A percentile compares a stretch with the other conserved stretches of the same genome.
Conservation (phyloP, 352 stramenopile species). For the Phytopythium cucurbitacearum region DNA sequence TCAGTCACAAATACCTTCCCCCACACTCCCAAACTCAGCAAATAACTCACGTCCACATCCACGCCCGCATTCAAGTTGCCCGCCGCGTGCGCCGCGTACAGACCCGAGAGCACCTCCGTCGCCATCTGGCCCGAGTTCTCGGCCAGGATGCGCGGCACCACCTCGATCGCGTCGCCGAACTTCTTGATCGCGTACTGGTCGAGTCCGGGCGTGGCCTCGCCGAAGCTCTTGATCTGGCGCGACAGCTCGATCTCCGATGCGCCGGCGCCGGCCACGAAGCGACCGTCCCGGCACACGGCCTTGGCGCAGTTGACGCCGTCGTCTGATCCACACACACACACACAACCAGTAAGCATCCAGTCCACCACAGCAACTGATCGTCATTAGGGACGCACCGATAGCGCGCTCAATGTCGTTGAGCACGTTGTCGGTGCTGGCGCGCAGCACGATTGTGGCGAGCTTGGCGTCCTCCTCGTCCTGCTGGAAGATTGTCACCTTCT, state of each 20-base stretch:
- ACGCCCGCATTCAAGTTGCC: slow-evolving; percentile 91
- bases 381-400: slow-evolving; percentile 53
- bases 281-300: slow-evolving; percentile 91
- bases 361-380: background rate
- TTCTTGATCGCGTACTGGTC: slow-evolving; percentile 99
- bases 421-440: slow-evolving; percentile 93
- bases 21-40: background rate
- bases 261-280: slow-evolving; percentile 94
- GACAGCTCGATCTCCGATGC: slow-evolving; percentile 96
- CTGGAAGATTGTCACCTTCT: slow-evolving; percentile 95
- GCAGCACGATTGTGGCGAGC: slow-evolving; percentile 95
- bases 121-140: slow-evolving; percentile 98
- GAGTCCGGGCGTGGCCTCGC: slow-evolving; percentile 94
- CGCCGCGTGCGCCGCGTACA: slow-evolving; percentile 93
- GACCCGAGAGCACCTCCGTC: slow-evolving; percentile 90
- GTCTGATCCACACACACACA: slow-evolving; percentile 47
- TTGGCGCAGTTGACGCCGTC: slow-evolving; percentile 98
- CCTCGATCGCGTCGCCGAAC: slow-evolving; percentile 97
- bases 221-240: slow-evolving; percentile 92
- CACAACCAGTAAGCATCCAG: background rate
- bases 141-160: slow-evolving; percentile 96
- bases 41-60: slow-evolving; percentile 87
- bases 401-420: slow-evolving; percentile 98
- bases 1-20: slow-evolving; percentile 10
- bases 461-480: slow-evolving; percentile 93